Conservation (phyloP, 1,284 basidiomycete genomes). For the Leccinum olivaceoglutinosum region DNA sequence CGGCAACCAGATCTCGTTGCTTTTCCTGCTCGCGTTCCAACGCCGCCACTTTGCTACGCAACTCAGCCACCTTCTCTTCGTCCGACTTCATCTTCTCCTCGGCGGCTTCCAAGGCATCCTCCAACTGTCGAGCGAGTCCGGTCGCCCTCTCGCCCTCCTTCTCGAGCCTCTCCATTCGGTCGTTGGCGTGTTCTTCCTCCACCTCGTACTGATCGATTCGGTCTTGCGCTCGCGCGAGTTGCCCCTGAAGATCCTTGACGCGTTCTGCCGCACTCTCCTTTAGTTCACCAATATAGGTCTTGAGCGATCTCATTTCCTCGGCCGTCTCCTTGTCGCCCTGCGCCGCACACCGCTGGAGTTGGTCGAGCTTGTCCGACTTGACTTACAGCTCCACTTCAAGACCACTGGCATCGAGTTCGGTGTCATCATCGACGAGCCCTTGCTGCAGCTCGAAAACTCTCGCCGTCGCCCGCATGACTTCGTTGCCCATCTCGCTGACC, state of each 20-base stretch:
- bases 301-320: conserved; percentile 39
- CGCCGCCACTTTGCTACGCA: conserved; percentile 47
- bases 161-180: conserved; percentile 47
- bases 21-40: conserved; percentile 58
- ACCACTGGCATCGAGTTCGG: conserved; percentile 9
- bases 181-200: conserved; percentile 43
- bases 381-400: conserved; percentile 32
- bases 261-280: conserved; percentile 47
- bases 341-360: conserved; percentile 30
- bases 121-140: conserved; percentile 58
- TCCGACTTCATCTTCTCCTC: conserved; percentile 62
- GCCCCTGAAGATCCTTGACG: conserved; percentile 47
- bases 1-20: conserved; percentile 35
- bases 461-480: conserved; percentile 26
- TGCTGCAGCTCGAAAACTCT: conserved; percentile 31
- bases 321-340: conserved; percentile 35
- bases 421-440: conserved; percentile 27
- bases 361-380: conserved; percentile 35
- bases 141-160: conserved; percentile 45
- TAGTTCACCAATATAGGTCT: conserved; percentile 47
- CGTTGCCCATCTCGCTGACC: conserved; percentile 27
- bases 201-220: conserved; percentile 40
- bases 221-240: conserved; percentile 43
- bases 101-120: conserved; percentile 65
- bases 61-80: conserved; percentile 45